Conservation (phyloP, 331 rosid species). For the Acacia concinna region DNA sequence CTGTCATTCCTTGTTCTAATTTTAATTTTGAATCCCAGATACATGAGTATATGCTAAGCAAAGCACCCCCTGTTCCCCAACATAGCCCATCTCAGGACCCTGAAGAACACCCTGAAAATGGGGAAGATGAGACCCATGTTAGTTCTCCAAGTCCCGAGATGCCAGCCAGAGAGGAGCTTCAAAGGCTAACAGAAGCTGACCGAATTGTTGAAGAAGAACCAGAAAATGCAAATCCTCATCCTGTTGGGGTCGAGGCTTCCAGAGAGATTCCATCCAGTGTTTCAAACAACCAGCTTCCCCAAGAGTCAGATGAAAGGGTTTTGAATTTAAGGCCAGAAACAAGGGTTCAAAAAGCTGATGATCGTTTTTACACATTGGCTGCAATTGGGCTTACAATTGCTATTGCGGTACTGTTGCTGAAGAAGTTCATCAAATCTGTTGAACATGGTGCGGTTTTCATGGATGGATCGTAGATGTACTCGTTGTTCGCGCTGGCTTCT, state of each 20-base stretch:
- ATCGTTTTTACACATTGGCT: slow-evolving; percentile 83
- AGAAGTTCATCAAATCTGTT: slow-evolving; percentile 75
- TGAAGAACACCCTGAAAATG: slow-evolving; percentile 45
- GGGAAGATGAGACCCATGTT: slow-evolving; percentile 39
- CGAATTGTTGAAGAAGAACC: slow-evolving; percentile 55
- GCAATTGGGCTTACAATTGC: slow-evolving; percentile 92
- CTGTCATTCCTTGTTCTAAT: slow-evolving; percentile 30
- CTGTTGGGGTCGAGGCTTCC: slow-evolving; percentile 36
- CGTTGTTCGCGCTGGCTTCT: slow-evolving; percentile 21
- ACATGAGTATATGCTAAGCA: slow-evolving; percentile 81
- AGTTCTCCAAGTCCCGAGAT: slow-evolving; percentile 41
- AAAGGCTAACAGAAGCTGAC: slow-evolving; percentile 43
- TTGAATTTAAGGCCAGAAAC: slow-evolving; percentile 48
- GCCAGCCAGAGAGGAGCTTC: slow-evolving; percentile 39
- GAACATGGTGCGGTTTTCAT: slow-evolving; percentile 74
- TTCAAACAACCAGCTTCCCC: slow-evolving; percentile 45
- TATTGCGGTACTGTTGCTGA: slow-evolving; percentile 73
- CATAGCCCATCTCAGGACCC: slow-evolving; percentile 42
- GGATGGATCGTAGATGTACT: slow-evolving; percentile 62
- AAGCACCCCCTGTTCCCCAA: slow-evolving; percentile 71
- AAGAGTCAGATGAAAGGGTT: slow-evolving; percentile 45
- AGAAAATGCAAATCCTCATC: slow-evolving; percentile 38
- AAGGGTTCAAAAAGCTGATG: slow-evolving; percentile 60
- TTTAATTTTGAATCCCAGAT: slow-evolving; percentile 48
- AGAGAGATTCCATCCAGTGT: slow-evolving; percentile 40